Evolutionary conservation across 2,329 filamentous ascomycete genomes (phyloP).

Genomic region (Beauveria sp.): DNA sequence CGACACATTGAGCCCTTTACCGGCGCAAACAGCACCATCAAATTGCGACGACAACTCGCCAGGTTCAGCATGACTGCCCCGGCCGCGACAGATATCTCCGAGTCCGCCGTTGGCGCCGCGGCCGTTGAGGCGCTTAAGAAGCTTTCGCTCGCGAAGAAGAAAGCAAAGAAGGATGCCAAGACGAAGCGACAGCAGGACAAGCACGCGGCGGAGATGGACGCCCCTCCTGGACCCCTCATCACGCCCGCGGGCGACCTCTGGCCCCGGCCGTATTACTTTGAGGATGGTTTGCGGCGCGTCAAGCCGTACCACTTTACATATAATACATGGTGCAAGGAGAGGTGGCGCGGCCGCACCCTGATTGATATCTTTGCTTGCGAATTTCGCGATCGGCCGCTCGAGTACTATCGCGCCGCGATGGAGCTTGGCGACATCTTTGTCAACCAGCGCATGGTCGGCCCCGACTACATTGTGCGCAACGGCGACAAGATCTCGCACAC

Average conservation of each 20-base stretch:
- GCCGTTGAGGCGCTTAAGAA: slow-evolving; percentile 5
- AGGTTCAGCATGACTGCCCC: slow-evolving; percentile 5
- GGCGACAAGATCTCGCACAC: slow-evolving; percentile 90
- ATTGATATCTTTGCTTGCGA: slow-evolving; percentile 86
- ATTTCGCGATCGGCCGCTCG: slow-evolving; percentile 77
- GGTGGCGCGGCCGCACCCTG: slow-evolving; percentile 77
- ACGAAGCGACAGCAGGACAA: slow-evolving; percentile 11
- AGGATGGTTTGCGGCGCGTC: slow-evolving; percentile 75
- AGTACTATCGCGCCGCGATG: slow-evolving; percentile 86
- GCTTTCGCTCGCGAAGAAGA: not conserved
- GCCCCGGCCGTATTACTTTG: slow-evolving; percentile 69
- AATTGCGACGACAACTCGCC: not conserved
- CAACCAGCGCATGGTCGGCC: slow-evolving; percentile 64
- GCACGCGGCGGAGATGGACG: slow-evolving; percentile 1
- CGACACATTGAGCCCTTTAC: not conserved
- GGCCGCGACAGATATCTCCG: not conserved
- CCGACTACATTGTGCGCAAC: slow-evolving; percentile 69
- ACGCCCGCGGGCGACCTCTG: slow-evolving; percentile 31
- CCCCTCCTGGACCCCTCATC: slow-evolving; percentile 17
- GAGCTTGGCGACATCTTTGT: slow-evolving; percentile 69
- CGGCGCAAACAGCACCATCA: not conserved
- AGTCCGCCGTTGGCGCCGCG: slow-evolving; percentile 1
- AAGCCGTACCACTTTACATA: slow-evolving; percentile 88
- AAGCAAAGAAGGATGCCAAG: slow-evolving; percentile 7
- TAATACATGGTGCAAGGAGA: slow-evolving; percentile 88